phyloP scores from a whole-genome alignment of 176 grass and related monocot species.

The Ensete ventricosum region DNA sequence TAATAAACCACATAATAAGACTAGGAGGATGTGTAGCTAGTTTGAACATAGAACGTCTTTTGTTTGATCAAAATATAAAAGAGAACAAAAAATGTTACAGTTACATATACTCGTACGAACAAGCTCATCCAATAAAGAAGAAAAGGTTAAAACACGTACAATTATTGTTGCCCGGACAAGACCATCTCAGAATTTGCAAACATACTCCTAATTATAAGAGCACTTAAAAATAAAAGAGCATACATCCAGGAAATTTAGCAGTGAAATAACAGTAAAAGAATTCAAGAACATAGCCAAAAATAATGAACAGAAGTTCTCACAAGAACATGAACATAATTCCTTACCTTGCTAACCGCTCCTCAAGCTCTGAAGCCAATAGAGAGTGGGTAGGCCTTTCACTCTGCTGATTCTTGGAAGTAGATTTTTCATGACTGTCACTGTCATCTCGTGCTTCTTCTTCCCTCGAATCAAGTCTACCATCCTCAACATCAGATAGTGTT shows the following conservation, averaged over 20 bases:
- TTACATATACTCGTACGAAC: too few relatives aligned
- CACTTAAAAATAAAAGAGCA: not conserved
- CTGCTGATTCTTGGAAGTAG: not conserved
- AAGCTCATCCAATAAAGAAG: too few relatives aligned
- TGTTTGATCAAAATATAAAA: too few relatives aligned
- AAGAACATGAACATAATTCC: not conserved
- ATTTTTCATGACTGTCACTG: not conserved
- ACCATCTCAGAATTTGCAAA: not conserved
- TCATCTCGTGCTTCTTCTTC: constrained; percentile 2
- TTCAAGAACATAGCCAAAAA: not conserved
- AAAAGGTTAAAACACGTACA: too few relatives aligned
- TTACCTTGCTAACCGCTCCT: constrained; percentile 60
- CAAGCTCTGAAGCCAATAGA: constrained; percentile 31
- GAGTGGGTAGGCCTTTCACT: not conserved
- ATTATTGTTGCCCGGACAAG: too few relatives aligned
- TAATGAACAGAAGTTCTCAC: not conserved
- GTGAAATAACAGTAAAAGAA: not conserved
- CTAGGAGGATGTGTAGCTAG: too few relatives aligned
- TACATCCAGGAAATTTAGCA: not conserved
- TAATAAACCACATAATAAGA: too few relatives aligned
- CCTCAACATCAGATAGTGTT: constrained; percentile 13
- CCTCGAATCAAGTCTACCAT: not conserved
- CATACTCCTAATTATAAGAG: not conserved
- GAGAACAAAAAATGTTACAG: too few relatives aligned
- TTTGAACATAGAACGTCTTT: too few relatives aligned